Percentiles rank a stretch among this genome's conserved stretches.
Evolutionary conservation across 306 rosid genomes (phyloP).

Genomic region (Citrullus amarus): DNA sequence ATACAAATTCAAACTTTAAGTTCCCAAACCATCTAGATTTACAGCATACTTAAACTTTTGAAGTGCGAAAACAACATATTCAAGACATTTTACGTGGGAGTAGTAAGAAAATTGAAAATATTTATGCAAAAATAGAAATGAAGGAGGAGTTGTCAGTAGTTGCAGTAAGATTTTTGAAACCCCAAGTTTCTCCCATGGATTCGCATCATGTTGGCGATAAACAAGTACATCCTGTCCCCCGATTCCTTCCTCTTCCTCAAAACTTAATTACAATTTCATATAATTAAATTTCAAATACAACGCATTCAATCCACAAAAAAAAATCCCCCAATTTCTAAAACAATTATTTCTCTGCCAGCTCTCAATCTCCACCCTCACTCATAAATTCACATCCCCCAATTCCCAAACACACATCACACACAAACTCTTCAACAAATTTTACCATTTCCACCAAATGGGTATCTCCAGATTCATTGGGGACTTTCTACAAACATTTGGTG

Average conservation of each 20-base stretch:
- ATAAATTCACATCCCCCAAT: neutral
- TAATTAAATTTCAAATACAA: neutral
- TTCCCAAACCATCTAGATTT: too few species aligned
- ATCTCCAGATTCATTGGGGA: conserved; percentile 42
- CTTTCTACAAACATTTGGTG: conserved; percentile 34
- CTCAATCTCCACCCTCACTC: neutral
- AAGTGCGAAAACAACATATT: too few species aligned
- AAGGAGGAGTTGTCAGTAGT: neutral
- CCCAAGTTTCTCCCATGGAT: neutral
- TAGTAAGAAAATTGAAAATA: too few species aligned
- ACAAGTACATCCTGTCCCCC: neutral
- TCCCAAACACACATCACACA: neutral
- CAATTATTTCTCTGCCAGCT: conserved; percentile 3
- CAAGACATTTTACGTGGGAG: too few species aligned
- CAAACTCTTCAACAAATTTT: neutral
- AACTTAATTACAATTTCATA: neutral
- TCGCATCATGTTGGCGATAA: neutral
- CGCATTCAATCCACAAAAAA: neutral
- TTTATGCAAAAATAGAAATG: too few species aligned
- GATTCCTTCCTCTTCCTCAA: neutral
- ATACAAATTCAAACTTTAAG: too few species aligned
- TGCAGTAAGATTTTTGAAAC: neutral
- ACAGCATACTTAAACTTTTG: too few species aligned
- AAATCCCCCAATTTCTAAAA: neutral
- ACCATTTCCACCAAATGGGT: neutral